These are phyloP conservation scores for Leccinum fibrillosum DNA, from an alignment of 768 basidiomycete species.

Conservation along the genomic window DNA sequence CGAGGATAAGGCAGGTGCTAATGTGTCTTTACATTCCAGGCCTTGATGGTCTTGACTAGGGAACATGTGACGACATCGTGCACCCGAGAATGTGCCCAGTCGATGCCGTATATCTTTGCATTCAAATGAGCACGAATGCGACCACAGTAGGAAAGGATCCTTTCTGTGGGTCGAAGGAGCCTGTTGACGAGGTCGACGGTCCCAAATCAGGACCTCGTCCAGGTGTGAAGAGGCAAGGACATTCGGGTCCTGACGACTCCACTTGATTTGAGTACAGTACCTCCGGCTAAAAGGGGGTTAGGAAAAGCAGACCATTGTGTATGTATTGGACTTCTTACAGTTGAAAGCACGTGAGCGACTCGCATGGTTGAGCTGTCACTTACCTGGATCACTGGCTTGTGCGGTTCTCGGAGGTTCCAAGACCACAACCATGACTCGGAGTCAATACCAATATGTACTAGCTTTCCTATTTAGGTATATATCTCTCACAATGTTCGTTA, in stretches of 20 bases:
- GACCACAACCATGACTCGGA: constrained; percentile 76
- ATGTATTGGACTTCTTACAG: constrained; percentile 29
- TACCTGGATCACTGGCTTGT: constrained; percentile 67
- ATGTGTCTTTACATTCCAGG: constrained; percentile 51
- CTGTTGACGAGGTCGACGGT: constrained; percentile 65
- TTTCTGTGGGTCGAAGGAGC: constrained; percentile 51
- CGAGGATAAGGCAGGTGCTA: constrained; percentile 13
- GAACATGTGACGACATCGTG: constrained; percentile 92
- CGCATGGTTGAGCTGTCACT: not conserved
- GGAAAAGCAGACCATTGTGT: not conserved
- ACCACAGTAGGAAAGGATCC: constrained; percentile 72
- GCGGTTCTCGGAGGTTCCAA: constrained; percentile 79
- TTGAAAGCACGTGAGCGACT: constrained; percentile 43
- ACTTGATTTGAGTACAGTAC: constrained; percentile 96
- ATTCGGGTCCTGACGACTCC: constrained; percentile 86
- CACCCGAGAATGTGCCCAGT: constrained; percentile 82
- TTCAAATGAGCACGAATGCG: constrained; percentile 69
- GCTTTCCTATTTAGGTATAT: too few species aligned
- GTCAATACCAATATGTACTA: constrained; percentile 63
- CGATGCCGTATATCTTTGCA: constrained; percentile 96
- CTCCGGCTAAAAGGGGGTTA: constrained; percentile 52
- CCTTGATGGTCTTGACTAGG: constrained; percentile 89
- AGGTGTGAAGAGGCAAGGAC: constrained; percentile 87
- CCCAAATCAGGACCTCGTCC: constrained; percentile 90
- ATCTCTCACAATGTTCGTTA: too few species aligned